Evolutionary conservation across 2,329 filamentous ascomycete species (phyloP).

Genomic region (Penicillium hordei): DNA sequence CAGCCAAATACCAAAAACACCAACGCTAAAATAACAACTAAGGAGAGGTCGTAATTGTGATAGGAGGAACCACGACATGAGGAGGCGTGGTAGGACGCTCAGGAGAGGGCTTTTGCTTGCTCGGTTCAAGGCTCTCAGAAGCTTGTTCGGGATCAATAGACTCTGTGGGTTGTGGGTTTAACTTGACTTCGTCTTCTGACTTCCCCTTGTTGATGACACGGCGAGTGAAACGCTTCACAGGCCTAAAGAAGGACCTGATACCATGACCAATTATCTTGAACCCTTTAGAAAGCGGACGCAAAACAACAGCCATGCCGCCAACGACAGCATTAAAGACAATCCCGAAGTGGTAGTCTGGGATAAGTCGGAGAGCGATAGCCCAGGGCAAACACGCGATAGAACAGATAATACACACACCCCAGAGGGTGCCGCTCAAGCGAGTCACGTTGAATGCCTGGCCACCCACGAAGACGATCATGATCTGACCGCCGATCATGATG

Average conservation of each 20-base stretch:
- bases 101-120: slow-evolving; percentile 10
- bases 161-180: background rate
- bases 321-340: slow-evolving; percentile 52
- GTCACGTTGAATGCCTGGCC: slow-evolving; percentile 76
- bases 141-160: slow-evolving; percentile 18
- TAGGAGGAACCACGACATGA: slow-evolving; percentile 36
- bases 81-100: slow-evolving; percentile 24
- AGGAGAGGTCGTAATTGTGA: slow-evolving; percentile 40
- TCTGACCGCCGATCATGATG: slow-evolving; percentile 84
- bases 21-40: slow-evolving; percentile 16
- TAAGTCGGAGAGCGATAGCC: slow-evolving; percentile 74
- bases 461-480: slow-evolving; percentile 87
- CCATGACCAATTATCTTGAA: slow-evolving; percentile 30
- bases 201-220: slow-evolving; percentile 16
- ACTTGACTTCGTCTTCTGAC: background rate
- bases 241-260: slow-evolving; percentile 24
- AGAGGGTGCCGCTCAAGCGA: slow-evolving; percentile 69
- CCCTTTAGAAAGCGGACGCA: slow-evolving; percentile 43
- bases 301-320: slow-evolving; percentile 53
- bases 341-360: slow-evolving; percentile 67
- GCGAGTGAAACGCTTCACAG: slow-evolving; percentile 27
- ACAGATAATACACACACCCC: slow-evolving; percentile 82
- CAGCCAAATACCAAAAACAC: background rate
- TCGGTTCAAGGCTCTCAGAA: slow-evolving; percentile 1
- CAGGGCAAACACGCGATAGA: slow-evolving; percentile 83